Evolutionary conservation across 2,329 filamentous ascomycete genomes (phyloP).

Genomic region (Aspergillus eucalypticola): DNA sequence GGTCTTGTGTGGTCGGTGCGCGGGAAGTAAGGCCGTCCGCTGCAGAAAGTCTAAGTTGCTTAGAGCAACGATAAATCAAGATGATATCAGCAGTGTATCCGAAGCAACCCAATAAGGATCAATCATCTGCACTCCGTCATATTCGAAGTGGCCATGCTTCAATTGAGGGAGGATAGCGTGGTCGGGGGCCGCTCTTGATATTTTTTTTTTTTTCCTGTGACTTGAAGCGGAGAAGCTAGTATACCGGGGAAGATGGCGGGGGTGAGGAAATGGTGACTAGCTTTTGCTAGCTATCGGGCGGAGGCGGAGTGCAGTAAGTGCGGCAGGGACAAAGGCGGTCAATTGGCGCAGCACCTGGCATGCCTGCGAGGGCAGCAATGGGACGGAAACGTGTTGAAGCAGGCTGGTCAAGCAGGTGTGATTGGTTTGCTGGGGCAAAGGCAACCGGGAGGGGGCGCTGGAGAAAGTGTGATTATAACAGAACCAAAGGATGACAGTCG

Average conservation of each 20-base stretch:
- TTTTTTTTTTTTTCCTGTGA: neutral
- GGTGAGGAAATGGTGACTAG: neutral
- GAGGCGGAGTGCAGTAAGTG: neutral
- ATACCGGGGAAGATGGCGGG: slow-evolving; percentile 2
- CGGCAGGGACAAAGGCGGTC: slow-evolving; percentile 2
- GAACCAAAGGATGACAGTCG: neutral
- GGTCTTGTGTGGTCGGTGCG: slow-evolving; percentile 5
- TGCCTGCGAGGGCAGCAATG: neutral
- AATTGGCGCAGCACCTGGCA: slow-evolving; percentile 1
- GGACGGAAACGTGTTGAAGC: neutral
- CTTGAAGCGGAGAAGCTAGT: slow-evolving; percentile 1
- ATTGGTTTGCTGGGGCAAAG: neutral
- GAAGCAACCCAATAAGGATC: neutral
- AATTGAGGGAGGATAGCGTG: neutral
- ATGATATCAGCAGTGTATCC: neutral
- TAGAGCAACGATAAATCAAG: neutral
- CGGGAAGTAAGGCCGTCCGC: neutral
- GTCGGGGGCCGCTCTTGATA: neutral
- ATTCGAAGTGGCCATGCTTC: slow-evolving; percentile 1
- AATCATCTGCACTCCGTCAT: neutral
- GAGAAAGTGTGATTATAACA: slow-evolving; percentile 6
- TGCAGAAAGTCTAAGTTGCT: neutral
- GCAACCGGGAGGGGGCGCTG: neutral
- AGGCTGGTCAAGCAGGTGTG: neutral
- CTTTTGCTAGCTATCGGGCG: neutral